Conservation (phyloP, 1,139 yeast genomes). For the Pichia sp. region DNA sequence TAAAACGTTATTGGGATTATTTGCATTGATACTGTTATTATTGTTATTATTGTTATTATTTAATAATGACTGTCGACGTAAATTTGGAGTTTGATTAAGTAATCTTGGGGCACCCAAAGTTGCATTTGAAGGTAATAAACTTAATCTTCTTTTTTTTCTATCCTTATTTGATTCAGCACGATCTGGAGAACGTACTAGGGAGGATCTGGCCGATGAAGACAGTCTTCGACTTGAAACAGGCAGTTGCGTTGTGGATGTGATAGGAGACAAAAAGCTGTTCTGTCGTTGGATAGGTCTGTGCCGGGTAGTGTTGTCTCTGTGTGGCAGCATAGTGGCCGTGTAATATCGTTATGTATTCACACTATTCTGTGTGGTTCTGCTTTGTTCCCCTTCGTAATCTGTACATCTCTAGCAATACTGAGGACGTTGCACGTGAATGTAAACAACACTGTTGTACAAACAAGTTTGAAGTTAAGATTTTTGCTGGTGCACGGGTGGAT, state of each 20-base stretch:
- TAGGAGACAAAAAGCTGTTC: slow-evolving; percentile 14
- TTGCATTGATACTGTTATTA: slow-evolving; percentile 2
- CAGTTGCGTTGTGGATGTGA: neutral
- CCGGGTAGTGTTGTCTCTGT: neutral
- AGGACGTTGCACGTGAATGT: too few relatives aligned
- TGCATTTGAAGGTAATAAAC: slow-evolving; percentile 26
- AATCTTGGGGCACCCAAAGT: slow-evolving; percentile 28
- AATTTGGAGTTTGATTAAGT: slow-evolving; percentile 19
- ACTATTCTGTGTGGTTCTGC: too few relatives aligned
- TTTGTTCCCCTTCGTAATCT: too few relatives aligned
- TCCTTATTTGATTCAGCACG: slow-evolving; percentile 3
- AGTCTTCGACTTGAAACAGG: slow-evolving; percentile 3
- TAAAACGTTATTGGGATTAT: too few relatives aligned
- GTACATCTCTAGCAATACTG: too few relatives aligned
- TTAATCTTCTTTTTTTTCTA: slow-evolving; percentile 24
- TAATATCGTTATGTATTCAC: too few relatives aligned
- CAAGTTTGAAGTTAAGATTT: neutral
- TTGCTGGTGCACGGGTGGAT: neutral
- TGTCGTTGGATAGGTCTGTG: slow-evolving; percentile 7
- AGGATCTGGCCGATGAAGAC: slow-evolving; percentile 4
- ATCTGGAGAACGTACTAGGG: slow-evolving; percentile 13
- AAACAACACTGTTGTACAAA: neutral
- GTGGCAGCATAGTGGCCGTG: slow-evolving; percentile 1
- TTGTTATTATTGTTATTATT: slow-evolving; percentile 1
- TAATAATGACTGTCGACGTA: slow-evolving; percentile 20